Evolutionary conservation across 306 rosid genomes (phyloP).

Genomic region (Trifolium subterraneum): DNA sequence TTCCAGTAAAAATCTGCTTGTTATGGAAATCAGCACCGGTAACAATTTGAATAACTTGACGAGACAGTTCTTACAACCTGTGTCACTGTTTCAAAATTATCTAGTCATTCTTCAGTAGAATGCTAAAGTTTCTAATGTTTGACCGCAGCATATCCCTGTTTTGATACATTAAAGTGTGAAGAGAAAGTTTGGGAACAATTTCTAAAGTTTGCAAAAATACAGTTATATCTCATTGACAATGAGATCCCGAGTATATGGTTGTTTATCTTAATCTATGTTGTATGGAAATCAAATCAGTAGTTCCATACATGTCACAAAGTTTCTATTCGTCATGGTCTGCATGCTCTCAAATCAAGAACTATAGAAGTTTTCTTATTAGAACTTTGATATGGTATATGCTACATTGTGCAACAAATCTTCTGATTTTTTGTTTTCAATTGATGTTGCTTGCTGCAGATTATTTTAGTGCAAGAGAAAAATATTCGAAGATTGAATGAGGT

Average conservation of each 20-base stretch:
- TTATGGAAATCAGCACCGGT: not conserved
- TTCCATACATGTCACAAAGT: conserved; percentile 1
- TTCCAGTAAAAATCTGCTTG: not conserved
- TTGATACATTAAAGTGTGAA: too few species aligned
- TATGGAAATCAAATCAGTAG: conserved; percentile 1
- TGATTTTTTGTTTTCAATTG: conserved; percentile 3
- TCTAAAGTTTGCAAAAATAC: not conserved
- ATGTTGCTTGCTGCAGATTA: conserved; percentile 54
- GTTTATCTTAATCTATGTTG: not conserved
- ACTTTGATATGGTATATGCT: conserved; percentile 24
- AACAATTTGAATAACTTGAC: not conserved
- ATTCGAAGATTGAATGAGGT: conserved; percentile 67
- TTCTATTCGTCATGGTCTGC: not conserved
- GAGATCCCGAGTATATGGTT: not conserved
- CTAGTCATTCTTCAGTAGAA: too few species aligned
- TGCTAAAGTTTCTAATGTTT: too few species aligned
- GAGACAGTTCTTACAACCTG: not conserved
- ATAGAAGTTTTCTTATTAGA: not conserved
- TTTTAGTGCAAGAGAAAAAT: conserved; percentile 76
- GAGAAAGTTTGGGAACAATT: conserved; percentile 16
- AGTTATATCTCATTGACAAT: not conserved
- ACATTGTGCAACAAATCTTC: not conserved
- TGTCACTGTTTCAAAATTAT: too few species aligned
- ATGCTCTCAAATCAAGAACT: not conserved
- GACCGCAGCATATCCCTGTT: too few species aligned